Evolutionary conservation across 192 early-diverging fungal species (phyloP).

Genomic region (Umbelopsis ramanniana): DNA sequence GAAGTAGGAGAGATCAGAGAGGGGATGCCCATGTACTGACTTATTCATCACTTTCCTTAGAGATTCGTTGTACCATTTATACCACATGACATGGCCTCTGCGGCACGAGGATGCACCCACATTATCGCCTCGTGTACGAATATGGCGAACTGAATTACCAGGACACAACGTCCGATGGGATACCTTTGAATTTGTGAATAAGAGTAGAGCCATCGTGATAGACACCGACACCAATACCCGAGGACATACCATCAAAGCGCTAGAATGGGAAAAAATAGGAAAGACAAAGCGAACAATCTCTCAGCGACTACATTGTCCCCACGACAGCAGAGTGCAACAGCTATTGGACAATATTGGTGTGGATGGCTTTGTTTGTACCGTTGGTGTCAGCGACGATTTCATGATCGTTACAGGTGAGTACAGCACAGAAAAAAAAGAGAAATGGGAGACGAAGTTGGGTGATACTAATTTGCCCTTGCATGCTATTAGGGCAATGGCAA

Average conservation of each 20-base stretch:
- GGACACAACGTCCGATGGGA: slow-evolving; percentile 6
- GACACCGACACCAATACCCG: slow-evolving; percentile 19
- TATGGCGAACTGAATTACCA: background rate
- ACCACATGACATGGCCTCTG: slow-evolving; percentile 13
- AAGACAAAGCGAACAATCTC: slow-evolving; percentile 2
- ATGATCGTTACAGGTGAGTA: slow-evolving; percentile 14
- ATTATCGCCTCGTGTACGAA: background rate
- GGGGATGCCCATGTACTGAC: background rate
- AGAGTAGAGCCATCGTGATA: slow-evolving; percentile 5
- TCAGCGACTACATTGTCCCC: background rate
- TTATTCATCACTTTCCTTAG: background rate
- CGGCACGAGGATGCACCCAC: slow-evolving; percentile 17
- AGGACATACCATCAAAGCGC: background rate
- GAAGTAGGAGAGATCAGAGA: background rate
- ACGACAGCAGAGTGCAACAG: background rate
- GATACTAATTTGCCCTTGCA: background rate
- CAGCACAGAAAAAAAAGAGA: background rate
- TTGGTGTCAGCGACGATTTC: slow-evolving; percentile 13
- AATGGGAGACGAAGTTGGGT: too few species aligned
- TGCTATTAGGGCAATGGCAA: background rate
- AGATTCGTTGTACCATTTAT: slow-evolving; percentile 20
- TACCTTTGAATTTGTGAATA: slow-evolving; percentile 11
- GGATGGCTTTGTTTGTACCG: background rate
- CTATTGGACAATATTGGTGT: slow-evolving; percentile 3
- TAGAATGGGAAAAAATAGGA: slow-evolving; percentile 13